These are phyloP conservation scores for Trametes sp. DNA, from an alignment of 1,284 basidiomycete species.

Conservation along the genomic window DNA sequence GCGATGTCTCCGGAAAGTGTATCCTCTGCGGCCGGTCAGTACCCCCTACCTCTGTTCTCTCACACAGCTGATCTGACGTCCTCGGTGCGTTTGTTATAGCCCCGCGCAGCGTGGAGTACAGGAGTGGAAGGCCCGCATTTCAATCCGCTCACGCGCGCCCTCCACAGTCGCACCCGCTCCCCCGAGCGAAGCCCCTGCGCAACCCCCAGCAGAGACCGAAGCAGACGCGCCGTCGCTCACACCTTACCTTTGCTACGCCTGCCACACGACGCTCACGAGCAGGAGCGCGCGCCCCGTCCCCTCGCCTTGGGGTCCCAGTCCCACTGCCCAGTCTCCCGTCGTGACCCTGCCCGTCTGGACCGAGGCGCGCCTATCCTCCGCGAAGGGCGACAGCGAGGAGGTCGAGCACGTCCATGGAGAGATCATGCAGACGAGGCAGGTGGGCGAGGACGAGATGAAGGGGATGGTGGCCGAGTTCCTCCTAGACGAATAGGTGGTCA, in stretches of 20 bases:
- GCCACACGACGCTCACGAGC: conserved; percentile 35
- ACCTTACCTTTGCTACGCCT: conserved; percentile 33
- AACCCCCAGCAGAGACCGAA: background rate
- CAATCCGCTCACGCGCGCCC: conserved; percentile 28
- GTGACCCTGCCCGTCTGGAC: conserved; percentile 30
- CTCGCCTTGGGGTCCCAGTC: conserved; percentile 21
- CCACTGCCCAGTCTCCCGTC: background rate
- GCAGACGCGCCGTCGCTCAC: conserved; percentile 22
- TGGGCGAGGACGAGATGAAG: conserved; percentile 31
- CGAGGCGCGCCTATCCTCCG: conserved; percentile 12
- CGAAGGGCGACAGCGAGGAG: background rate
- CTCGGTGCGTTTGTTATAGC: conserved; percentile 13
- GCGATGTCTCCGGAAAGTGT: conserved; percentile 59
- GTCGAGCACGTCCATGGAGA: conserved; percentile 3
- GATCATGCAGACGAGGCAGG: conserved; percentile 16
- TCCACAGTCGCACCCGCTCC: background rate
- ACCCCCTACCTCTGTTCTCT: too few species aligned
- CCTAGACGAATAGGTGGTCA: background rate
- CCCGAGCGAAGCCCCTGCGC: background rate
- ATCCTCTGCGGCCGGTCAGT: conserved; percentile 78
- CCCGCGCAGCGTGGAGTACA: conserved; percentile 32
- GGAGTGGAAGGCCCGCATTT: conserved; percentile 36
- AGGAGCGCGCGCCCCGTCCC: conserved; percentile 29
- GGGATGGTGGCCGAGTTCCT: conserved; percentile 27
- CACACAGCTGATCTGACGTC: background rate